Conservation (phyloP, 1,284 basidiomycete species). For the Moesziomyces globuligerus region DNA sequence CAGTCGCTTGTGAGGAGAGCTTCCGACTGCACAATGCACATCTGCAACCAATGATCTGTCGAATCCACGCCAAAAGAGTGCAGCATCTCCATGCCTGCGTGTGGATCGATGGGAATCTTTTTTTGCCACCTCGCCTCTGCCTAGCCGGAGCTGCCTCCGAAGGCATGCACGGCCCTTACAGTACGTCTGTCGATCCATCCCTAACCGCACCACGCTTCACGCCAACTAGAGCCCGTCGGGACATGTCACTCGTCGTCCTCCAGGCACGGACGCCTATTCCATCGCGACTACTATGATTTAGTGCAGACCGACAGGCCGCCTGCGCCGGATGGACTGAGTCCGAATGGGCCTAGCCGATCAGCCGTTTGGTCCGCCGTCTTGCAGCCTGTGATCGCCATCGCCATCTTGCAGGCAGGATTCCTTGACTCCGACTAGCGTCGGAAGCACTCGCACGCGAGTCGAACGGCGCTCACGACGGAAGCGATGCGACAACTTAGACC, state of each 20-base stretch:
- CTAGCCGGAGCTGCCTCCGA: neutral
- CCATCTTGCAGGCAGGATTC: no score
- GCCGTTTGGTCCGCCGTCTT: neutral
- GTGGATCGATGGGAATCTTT: constrained; percentile 8
- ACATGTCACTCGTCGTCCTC: no score
- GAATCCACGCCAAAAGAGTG: neutral
- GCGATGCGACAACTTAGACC: no score
- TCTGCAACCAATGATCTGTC: neutral
- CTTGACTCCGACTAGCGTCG: no score
- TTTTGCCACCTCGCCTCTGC: neutral
- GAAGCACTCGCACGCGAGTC: neutral
- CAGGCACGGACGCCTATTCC: no score
- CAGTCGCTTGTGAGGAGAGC: neutral
- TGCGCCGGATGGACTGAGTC: neutral
- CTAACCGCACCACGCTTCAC: neutral
- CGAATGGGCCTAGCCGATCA: neutral
- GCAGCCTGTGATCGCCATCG: neutral
- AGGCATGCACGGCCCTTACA: neutral
- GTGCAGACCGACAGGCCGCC: no score
- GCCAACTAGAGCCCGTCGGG: no score
- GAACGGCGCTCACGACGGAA: no score
- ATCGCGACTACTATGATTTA: no score
- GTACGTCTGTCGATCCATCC: neutral
- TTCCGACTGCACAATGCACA: neutral
- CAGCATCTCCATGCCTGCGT: neutral